Evolutionary conservation across 176 grass and related monocot species (phyloP).

Genomic region (Zizania latifolia): DNA sequence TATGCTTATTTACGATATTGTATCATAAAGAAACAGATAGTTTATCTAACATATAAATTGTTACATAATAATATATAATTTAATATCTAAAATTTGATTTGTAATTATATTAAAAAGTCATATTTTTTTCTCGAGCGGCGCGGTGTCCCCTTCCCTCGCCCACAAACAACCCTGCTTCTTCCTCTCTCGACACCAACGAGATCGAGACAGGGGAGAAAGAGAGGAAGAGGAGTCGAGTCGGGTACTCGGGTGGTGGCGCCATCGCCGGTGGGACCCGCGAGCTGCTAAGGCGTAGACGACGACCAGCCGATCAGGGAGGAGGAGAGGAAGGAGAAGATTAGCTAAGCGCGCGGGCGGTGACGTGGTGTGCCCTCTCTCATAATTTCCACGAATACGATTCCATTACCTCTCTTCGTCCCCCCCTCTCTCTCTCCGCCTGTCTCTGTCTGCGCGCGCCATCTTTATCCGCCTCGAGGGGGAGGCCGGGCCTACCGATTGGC

Average conservation of each 20-base stretch:
- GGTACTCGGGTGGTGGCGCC: neutral
- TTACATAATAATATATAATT: no score
- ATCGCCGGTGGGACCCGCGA: constrained; percentile 26
- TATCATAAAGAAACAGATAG: no score
- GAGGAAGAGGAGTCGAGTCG: neutral
- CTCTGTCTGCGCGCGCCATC: neutral
- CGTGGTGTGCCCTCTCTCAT: neutral
- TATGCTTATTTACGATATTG: no score
- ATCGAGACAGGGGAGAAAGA: neutral
- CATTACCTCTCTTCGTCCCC: no score
- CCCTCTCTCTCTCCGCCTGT: neutral
- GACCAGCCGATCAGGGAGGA: no score
- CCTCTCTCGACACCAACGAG: neutral
- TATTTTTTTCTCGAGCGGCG: no score
- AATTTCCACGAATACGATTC: constrained; percentile 26
- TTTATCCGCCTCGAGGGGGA: constrained; percentile 33
- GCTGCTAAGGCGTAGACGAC: constrained; percentile 20
- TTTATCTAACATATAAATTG: no score
- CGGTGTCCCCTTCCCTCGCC: neutral
- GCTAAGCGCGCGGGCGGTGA: constrained; percentile 3
- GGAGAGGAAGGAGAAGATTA: neutral
- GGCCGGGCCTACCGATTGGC: neutral
- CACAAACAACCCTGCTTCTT: neutral
- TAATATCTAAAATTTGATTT: no score
- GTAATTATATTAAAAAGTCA: no score